Base-by-base conservation (phyloP, 2,329 filamentous ascomycete genomes). In the Claviceps purpurea region DNA sequence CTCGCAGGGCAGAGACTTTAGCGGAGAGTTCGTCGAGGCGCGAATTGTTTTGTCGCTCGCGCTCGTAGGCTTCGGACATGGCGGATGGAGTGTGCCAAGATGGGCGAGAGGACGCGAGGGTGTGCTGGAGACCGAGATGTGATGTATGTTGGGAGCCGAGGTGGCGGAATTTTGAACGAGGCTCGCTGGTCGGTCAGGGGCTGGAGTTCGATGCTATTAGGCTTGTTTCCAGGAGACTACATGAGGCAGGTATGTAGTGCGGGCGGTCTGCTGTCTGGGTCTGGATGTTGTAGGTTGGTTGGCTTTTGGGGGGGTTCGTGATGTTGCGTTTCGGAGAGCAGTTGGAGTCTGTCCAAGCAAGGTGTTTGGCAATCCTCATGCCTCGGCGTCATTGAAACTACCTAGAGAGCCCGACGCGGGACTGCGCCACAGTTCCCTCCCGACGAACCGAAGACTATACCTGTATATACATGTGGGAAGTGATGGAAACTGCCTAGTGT, bases 1-100 rank as follows among this genome's bases (percentile, higher is more conserved):
- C 87, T 64, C 91, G 89, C 57, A 98, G 79, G 50, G 89, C 89
- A 18, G 87, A 87, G 52, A 97, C 90, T 73, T 98, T 98, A 58
- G 82, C 79, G 16, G 87, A 86, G 40, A 98, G 85, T 66, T 95
- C 89, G 63, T 91, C 84, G 52, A 98, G 86, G 61, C 91, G 89
- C 59, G 87, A 83, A 71, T 97, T 95, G 74, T 98, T 98, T 71
- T 98, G 93, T 65, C 80, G 78, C 72, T 89, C 84, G 67, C 84
- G 84, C 72, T 88, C 84, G 72, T 86, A 89, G 58, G 84, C 78
- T 67, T 88, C 84, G 47, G 84, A 84, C 84, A 88, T 88, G 58
- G 52, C 49, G 56, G 5, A 11, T 10, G 40, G 11, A 4, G 34
- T 18, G 8, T 8, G 26, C 30, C 7, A 22, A 41, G 39, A 11